These are phyloP conservation scores for Skeletonema grethae DNA, from an alignment of 108 stramenopile genomes.

Conservation along the genomic window DNA sequence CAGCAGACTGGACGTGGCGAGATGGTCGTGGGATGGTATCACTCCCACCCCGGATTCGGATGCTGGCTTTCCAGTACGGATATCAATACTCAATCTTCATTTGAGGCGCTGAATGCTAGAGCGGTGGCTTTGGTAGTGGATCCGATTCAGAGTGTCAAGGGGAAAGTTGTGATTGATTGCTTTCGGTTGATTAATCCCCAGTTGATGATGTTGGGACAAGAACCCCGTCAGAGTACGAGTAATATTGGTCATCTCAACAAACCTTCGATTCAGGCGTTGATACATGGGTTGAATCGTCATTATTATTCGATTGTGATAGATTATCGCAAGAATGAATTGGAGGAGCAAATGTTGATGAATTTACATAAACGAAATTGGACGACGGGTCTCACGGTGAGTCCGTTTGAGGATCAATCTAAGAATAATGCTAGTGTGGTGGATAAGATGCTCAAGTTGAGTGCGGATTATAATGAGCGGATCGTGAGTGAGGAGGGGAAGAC, in stretches of 20 bases:
- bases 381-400: conserved; percentile 77
- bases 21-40: conserved; percentile 99
- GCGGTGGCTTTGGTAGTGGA: conserved; percentile 98
- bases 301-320: conserved; percentile 99
- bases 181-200: conserved; percentile 99
- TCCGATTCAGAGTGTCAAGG: conserved; percentile 99
- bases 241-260: conserved; percentile 99
- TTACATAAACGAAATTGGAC: conserved; percentile 96
- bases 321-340: conserved; percentile 99
- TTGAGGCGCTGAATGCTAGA: conserved; percentile 94
- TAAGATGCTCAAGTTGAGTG: conserved; percentile 90
- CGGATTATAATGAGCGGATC: conserved; percentile 94
- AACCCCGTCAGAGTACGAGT: conserved; percentile 98
- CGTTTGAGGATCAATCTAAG: conserved; percentile 90
- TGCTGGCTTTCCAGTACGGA: conserved; percentile 98
- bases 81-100: conserved; percentile 98
- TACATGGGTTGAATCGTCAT: conserved; percentile 98
- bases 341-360: conserved; percentile 99
- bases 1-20: conserved; percentile 97
- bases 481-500: conserved; percentile 87
- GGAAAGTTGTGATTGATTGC: conserved; percentile 99
- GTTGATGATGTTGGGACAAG: conserved; percentile 97
- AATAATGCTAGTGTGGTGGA: conserved; percentile 87
- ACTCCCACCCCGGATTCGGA: conserved; percentile 99
- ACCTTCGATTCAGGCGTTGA: conserved; percentile 97